Evolutionary conservation across 139 green algal species (phyloP), one percentile per base, ranked within the genome.

Genomic region (Coelastrella sp.): DNA sequence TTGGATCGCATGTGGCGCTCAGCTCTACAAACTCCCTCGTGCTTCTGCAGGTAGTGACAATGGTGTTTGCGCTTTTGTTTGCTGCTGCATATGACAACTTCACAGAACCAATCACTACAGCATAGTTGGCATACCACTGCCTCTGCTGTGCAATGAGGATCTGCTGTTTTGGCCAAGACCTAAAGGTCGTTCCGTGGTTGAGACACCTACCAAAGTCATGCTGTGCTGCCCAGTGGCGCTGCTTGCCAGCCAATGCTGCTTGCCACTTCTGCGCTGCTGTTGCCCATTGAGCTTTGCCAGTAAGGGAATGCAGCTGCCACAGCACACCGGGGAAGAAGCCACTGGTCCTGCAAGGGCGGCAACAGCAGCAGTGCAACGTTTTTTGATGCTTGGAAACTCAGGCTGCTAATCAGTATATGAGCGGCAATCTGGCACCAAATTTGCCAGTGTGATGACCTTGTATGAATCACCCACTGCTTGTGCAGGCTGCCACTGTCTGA

Each of bases 121-220:
- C 32, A 47, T 47, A 47, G 32, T 47, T 47, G 32, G 0, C 0
- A 47, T 47, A 47, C 32, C 32, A 47, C 32, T 47, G 32, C 32
- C 32, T 47, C 32, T 47, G 32, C 32, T 47, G 32, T 47, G 32
- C 32, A 47, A 47, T 47, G 32, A 47, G 32, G 32, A 47, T 47
- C 32, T 47, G 32, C 32, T 47, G 32, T 47, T 47, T 47, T 47
- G 32, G 32, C 32, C 32, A 47, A 47, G 32, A 47, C 32, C 32
- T 47, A 47, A 47, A 47, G 32, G 32, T 47, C 32, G 32, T 47
- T 47, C 32, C 32, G 32, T 47, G 68, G 17, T 14, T 76, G 22
- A 32, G 22, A 20, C 13, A 17, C 84, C 68, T 56, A 89, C 84
- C 85, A 77, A 89, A 89, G 73, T 89, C 85, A 80, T 89, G 85